Conservation (phyloP, 2,329 filamentous ascomycete genomes). For the Curvularia sp. region DNA sequence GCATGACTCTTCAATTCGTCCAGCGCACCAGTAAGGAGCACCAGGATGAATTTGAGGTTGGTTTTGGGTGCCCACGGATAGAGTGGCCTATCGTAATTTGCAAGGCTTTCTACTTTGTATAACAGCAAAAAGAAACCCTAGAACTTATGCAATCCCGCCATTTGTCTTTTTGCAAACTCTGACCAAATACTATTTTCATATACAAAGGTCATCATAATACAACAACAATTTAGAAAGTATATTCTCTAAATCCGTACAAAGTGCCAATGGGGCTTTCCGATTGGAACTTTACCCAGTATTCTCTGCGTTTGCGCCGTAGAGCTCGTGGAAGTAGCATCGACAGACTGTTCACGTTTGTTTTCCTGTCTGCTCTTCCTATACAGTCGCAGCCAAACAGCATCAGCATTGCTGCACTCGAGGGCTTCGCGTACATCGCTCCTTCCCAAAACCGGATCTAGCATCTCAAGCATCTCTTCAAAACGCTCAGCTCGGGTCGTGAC, state of each 20-base stretch:
- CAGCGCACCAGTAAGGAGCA: too few species aligned
- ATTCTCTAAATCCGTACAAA: slow-evolving; percentile 14
- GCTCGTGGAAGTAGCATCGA: neutral
- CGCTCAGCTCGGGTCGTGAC: slow-evolving; percentile 71
- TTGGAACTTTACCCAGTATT: slow-evolving; percentile 9
- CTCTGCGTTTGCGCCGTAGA: neutral
- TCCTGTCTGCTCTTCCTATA: slow-evolving; percentile 26
- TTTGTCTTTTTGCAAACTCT: neutral
- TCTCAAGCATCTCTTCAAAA: slow-evolving; percentile 73
- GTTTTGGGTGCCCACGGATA: too few species aligned
- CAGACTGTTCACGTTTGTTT: neutral
- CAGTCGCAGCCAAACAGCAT: slow-evolving; percentile 74
- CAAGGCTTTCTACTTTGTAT: neutral
- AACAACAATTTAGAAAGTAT: neutral
- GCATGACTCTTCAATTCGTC: too few species aligned
- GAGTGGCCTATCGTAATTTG: neutral
- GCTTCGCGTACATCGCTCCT: slow-evolving; percentile 61
- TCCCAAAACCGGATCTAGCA: slow-evolving; percentile 58
- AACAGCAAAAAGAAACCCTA: neutral
- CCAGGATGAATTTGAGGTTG: too few species aligned
- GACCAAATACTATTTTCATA: too few species aligned
- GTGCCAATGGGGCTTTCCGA: slow-evolving; percentile 21
- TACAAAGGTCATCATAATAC: neutral
- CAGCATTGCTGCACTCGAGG: slow-evolving; percentile 70
- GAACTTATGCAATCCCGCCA: neutral